Percentiles rank a stretch among this genome's conserved stretches.
These are phyloP conservation scores for Porpolomopsis calyptriformis DNA, from an alignment of 768 basidiomycete genomes.

Conservation along the genomic window DNA sequence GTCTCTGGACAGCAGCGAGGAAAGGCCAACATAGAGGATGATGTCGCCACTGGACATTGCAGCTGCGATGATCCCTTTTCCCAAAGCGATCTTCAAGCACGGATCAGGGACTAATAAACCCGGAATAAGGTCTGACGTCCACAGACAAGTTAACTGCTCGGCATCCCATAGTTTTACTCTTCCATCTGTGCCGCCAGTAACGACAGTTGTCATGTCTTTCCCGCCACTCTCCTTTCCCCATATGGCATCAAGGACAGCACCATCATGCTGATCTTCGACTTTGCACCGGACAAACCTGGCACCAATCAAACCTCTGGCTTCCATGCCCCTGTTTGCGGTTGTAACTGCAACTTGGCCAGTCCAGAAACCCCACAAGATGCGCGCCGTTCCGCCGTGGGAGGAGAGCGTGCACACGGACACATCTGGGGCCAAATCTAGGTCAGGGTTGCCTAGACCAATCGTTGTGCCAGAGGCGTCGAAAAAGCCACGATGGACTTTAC, in stretches of 20 bases:
- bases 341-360: constrained; percentile 60
- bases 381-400: constrained; percentile 56
- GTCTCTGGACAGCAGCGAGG: constrained; percentile 14
- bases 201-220: constrained; percentile 19
- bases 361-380: constrained; percentile 63
- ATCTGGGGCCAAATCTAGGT: constrained; percentile 62
- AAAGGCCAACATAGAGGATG: constrained; percentile 42
- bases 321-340: constrained; percentile 48
- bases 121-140: constrained; percentile 42
- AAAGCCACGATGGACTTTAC: constrained; percentile 59
- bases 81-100: constrained; percentile 36
- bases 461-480: constrained; percentile 53
- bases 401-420: constrained; percentile 47
- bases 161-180: constrained; percentile 66
- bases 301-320: constrained; percentile 23
- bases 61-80: constrained; percentile 37
- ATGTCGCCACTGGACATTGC: constrained; percentile 49
- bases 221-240: constrained; percentile 32
- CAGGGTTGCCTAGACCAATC: constrained; percentile 52
- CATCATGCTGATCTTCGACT: constrained; percentile 54
- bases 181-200: constrained; percentile 55
- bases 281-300: constrained; percentile 38
- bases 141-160: constrained; percentile 42
- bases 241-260: constrained; percentile 41
- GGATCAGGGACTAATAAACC: constrained; percentile 34